Conservation (phyloP, 2,329 filamentous ascomycete species). For the Epichloe typhina region DNA sequence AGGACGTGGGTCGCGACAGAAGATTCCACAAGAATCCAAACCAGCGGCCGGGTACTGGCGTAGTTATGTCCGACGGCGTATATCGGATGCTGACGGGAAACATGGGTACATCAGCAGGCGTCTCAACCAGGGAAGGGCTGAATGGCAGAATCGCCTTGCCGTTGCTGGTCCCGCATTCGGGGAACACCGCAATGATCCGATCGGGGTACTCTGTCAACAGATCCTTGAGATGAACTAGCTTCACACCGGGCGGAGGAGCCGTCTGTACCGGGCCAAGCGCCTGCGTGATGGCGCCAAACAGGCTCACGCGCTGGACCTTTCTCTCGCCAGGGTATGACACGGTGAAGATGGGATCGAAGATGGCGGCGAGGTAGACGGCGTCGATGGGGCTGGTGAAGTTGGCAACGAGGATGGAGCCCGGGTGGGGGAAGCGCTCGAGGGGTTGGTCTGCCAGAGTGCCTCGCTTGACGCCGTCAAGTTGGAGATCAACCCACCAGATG, state of each 20-base stretch:
- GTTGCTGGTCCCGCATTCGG: slow-evolving; percentile 90
- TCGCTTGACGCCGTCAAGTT: slow-evolving; percentile 90
- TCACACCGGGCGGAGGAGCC: slow-evolving; percentile 29
- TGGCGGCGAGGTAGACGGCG: slow-evolving; percentile 82
- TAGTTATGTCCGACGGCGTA: slow-evolving; percentile 78
- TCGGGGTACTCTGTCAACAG: slow-evolving; percentile 57
- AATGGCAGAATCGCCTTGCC: slow-evolving; percentile 80
- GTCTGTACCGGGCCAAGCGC: slow-evolving; percentile 51
- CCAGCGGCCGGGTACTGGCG: slow-evolving; percentile 68
- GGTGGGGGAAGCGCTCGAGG: slow-evolving; percentile 55
- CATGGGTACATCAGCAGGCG: slow-evolving; percentile 56
- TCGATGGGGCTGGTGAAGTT: slow-evolving; percentile 91
- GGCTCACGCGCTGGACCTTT: slow-evolving; percentile 62
- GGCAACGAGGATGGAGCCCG: slow-evolving; percentile 71
- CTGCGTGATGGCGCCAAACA: slow-evolving; percentile 60
- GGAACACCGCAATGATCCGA: slow-evolving; percentile 74
- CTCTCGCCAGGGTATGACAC: slow-evolving; percentile 64
- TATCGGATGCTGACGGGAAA: slow-evolving; percentile 89
- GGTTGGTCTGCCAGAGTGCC: slow-evolving; percentile 71
- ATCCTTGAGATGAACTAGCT: slow-evolving; percentile 46
- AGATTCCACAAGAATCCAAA: slow-evolving; percentile 71
- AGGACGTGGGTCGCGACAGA: slow-evolving; percentile 72
- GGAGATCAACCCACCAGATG: slow-evolving; percentile 97
- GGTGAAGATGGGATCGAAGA: slow-evolving; percentile 94
- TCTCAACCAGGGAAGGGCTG: slow-evolving; percentile 60